Conservation (phyloP, 495 filamentous ascomycete species). For the Amniculicola lignicola region DNA sequence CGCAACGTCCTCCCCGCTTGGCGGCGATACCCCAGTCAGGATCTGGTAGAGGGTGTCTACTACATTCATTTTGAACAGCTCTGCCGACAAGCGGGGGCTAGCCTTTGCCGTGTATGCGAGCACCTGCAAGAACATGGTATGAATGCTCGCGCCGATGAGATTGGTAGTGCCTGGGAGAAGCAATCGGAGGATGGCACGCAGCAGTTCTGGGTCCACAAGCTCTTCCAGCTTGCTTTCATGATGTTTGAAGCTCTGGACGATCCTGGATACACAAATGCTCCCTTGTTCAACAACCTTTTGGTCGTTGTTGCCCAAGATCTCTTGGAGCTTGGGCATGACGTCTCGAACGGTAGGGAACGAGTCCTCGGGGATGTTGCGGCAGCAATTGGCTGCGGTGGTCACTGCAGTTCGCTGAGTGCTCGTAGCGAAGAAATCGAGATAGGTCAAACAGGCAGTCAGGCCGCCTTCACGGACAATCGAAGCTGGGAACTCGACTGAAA, state of each 20-base stretch:
- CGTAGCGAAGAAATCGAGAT: conserved; percentile 96
- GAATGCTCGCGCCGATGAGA: conserved; percentile 88
- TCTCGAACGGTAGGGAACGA: conserved; percentile 83
- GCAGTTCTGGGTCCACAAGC: conserved; percentile 79
- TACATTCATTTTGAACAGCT: conserved; percentile 93
- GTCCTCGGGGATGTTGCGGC: conserved; percentile 90
- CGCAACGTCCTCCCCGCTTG: conserved; percentile 76
- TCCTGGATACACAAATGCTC: conserved; percentile 91
- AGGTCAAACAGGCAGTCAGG: conserved; percentile 86
- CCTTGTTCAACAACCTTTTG: conserved; percentile 96
- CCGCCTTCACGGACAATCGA: conserved; percentile 96
- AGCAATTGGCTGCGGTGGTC: conserved; percentile 96
- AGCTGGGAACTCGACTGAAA: conserved; percentile 92
- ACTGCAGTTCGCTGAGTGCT: conserved; percentile 95
- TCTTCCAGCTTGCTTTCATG: conserved; percentile 85
- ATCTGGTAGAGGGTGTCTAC: conserved; percentile 99
- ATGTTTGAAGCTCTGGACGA: conserved; percentile 93
- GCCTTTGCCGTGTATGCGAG: conserved; percentile 82
- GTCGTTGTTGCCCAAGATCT: conserved; percentile 86
- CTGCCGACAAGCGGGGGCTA: conserved; percentile 81
- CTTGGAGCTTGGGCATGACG: conserved; percentile 92
- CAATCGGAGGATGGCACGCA: conserved; percentile 83
- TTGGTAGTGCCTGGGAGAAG: conserved; percentile 94
- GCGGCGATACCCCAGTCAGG: conserved; percentile 90
- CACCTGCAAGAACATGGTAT: conserved; percentile 93